phyloP scores from a whole-genome alignment of 179 eudicot species.

The Kewa caespitosa region DNA sequence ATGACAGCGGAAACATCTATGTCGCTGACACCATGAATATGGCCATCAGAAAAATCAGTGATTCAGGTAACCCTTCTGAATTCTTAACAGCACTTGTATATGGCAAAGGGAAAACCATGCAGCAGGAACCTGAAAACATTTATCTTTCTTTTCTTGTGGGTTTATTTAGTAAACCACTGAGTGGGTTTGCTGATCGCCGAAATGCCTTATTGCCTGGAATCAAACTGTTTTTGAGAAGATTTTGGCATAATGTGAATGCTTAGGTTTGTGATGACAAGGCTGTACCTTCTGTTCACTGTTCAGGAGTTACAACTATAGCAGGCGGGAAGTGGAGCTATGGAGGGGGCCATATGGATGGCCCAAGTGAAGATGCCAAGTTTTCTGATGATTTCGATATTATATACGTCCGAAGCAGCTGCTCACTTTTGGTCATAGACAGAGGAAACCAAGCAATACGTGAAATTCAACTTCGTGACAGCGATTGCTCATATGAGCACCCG shows the following conservation, averaged over 20 bases:
- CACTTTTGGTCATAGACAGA: constrained; percentile 76
- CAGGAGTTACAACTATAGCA: constrained; percentile 90
- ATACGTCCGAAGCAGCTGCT: constrained; percentile 70
- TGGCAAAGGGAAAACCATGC: background rate
- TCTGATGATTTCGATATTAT: constrained; percentile 76
- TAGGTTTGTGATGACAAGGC: background rate
- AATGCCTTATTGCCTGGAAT: background rate
- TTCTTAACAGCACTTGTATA: background rate
- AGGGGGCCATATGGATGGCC: constrained; percentile 70
- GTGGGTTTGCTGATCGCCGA: too few species aligned
- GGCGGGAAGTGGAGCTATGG: constrained; percentile 74
- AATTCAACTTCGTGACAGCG: constrained; percentile 71
- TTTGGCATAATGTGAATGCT: background rate
- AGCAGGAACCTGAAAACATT: background rate
- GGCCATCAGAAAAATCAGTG: constrained; percentile 81
- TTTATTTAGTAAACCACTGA: too few species aligned
- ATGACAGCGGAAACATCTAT: constrained; percentile 85
- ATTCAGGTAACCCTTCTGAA: constrained; percentile 46
- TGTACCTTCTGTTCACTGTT: constrained; percentile 13
- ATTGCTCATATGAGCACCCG: constrained; percentile 50
- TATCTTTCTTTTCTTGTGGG: too few species aligned
- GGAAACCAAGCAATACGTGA: constrained; percentile 87
- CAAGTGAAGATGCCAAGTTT: constrained; percentile 74
- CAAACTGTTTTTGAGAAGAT: background rate
- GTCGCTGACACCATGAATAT: constrained; percentile 79